Conservation (phyloP, 1,139 yeast species). For the Hyphopichia khmerensis region DNA sequence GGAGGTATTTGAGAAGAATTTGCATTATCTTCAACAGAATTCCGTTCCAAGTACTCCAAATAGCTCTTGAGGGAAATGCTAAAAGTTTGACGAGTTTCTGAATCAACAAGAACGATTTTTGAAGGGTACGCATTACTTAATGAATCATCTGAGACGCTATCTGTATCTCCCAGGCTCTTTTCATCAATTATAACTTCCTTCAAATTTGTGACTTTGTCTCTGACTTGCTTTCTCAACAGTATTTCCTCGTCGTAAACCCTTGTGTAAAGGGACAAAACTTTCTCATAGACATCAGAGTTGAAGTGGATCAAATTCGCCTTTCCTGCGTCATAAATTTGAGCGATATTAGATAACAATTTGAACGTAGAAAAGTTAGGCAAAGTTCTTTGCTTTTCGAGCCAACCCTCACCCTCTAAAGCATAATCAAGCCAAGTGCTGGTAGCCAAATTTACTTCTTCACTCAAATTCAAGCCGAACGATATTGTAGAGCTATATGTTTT, state of each 20-base stretch:
- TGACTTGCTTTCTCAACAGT: conserved; percentile 33
- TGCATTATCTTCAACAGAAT: conserved; percentile 4
- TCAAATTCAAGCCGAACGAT: conserved; percentile 54
- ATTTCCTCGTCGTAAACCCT: conserved; percentile 39
- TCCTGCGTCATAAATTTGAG: conserved; percentile 40
- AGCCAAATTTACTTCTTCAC: conserved; percentile 59
- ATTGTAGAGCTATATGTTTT: conserved; percentile 48
- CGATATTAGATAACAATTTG: conserved; percentile 46
- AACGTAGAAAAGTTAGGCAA: conserved; percentile 53
- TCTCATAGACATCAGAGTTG: conserved; percentile 26
- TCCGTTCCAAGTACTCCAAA: conserved; percentile 21
- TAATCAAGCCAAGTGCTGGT: conserved; percentile 56
- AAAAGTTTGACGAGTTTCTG: conserved; percentile 24
- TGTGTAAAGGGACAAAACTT: conserved; percentile 31
- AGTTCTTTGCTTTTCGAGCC: conserved; percentile 51
- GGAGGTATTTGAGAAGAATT: conserved; percentile 3
- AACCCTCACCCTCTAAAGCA: conserved; percentile 48
- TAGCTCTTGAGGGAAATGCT: conserved; percentile 48
- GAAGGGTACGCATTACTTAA: conserved; percentile 53
- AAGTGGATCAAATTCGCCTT: conserved; percentile 23
- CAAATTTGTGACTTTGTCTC: conserved; percentile 24
- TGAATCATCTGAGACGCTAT: conserved; percentile 52
- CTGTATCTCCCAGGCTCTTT: conserved; percentile 22
- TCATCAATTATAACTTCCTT: conserved; percentile 39
- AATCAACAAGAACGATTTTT: conserved; percentile 40